phyloP scores from a whole-genome alignment of 2,329 filamentous ascomycete genomes.

The Pezicula radicicola region DNA sequence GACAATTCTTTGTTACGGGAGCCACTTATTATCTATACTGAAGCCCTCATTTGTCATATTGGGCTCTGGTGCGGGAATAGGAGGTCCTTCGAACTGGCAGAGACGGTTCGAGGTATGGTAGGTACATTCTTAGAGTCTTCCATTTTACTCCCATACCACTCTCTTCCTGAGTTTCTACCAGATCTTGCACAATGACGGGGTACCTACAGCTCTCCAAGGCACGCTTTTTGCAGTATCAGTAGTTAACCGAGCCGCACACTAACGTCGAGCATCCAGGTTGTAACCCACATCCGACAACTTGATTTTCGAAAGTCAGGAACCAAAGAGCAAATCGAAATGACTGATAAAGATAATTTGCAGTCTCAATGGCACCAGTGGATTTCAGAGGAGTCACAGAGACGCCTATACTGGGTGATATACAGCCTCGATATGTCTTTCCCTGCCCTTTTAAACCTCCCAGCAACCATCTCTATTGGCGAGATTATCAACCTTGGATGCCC shows the following conservation, averaged over 20 bases:
- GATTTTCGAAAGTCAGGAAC: conserved; percentile 5
- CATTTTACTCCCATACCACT: no score
- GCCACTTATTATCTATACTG: conserved; percentile 20
- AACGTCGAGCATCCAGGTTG: background rate
- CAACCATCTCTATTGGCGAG: conserved; percentile 19
- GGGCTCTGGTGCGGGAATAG: conserved; percentile 24
- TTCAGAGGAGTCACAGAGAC: conserved; percentile 14
- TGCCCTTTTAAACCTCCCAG: conserved; percentile 17
- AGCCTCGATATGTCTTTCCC: conserved; percentile 20
- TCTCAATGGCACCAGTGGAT: conserved; percentile 18
- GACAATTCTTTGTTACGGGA: conserved; percentile 19
- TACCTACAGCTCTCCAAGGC: no score
- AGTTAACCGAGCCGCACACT: no score
- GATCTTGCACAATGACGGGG: no score
- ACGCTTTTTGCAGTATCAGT: no score
- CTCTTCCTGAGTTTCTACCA: no score
- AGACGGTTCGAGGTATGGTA: conserved; percentile 18
- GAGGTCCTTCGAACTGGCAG: conserved; percentile 18
- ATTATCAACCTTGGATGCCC: conserved; percentile 18
- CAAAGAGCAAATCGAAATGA: background rate
- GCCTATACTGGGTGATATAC: conserved; percentile 21
- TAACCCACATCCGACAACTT: conserved; percentile 16
- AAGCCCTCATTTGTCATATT: conserved; percentile 19
- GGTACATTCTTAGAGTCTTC: no score
- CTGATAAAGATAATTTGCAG: conserved; percentile 4